Percentiles rank a stretch among this genome's conserved stretches.
phyloP scores from a whole-genome alignment of 192 early-diverging fungal species.

The Entomortierella lignicola region DNA sequence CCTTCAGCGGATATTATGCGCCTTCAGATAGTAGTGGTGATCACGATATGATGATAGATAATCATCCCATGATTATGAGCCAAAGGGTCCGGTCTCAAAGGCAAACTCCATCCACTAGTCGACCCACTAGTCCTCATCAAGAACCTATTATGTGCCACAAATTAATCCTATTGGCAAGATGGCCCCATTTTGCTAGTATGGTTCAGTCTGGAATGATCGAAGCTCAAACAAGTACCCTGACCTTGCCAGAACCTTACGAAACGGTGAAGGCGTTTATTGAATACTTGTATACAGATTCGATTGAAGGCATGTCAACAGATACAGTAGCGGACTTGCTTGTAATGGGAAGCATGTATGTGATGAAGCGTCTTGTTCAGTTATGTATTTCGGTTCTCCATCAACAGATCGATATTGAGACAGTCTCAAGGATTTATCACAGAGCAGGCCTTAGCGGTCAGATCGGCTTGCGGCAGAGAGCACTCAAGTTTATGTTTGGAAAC shows the following conservation, averaged over 20 bases:
- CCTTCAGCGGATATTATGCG: conserved; percentile 15
- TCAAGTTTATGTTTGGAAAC: conserved; percentile 67
- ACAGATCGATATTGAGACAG: conserved; percentile 64
- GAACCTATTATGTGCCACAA: conserved; percentile 65
- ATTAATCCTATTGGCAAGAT: conserved; percentile 69
- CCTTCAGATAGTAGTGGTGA: conserved; percentile 33
- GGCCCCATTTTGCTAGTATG: conserved; percentile 71
- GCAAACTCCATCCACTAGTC: conserved; percentile 44
- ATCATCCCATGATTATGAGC: conserved; percentile 23
- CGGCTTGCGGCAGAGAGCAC: conserved; percentile 62
- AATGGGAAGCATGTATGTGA: conserved; percentile 68
- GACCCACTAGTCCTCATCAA: conserved; percentile 50
- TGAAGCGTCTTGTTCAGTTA: conserved; percentile 63
- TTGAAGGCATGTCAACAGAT: conserved; percentile 52
- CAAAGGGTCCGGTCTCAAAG: conserved; percentile 14
- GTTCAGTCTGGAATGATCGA: conserved; percentile 68
- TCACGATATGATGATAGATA: conserved; percentile 48
- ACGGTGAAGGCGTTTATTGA: conserved; percentile 64
- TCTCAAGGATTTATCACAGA: conserved; percentile 64
- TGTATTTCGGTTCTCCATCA: conserved; percentile 60
- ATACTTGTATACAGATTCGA: conserved; percentile 69
- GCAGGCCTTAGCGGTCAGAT: conserved; percentile 62
- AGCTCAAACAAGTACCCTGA: conserved; percentile 55
- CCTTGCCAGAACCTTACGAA: conserved; percentile 64
- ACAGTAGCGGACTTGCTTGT: conserved; percentile 66